Percentiles rank a stretch among this genome's conserved stretches.
Evolutionary conservation across 2,329 filamentous ascomycete genomes (phyloP).

Genomic region (Penicillium sp.): DNA sequence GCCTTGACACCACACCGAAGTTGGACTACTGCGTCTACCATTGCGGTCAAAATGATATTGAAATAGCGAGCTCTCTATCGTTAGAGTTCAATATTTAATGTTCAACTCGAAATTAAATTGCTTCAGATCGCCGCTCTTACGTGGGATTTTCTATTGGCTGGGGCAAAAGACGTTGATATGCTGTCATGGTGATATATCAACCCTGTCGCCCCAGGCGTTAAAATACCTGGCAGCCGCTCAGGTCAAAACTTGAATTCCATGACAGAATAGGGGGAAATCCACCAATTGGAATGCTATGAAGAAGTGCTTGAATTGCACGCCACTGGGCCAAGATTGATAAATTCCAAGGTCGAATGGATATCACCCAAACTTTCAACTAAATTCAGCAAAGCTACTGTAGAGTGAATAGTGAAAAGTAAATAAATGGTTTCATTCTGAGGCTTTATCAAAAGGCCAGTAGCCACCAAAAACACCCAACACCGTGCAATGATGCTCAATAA

Average conservation of each 20-base stretch:
- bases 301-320: background rate
- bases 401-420: background rate
- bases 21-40: conserved; percentile 55
- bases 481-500: conserved; percentile 2
- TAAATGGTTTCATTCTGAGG: conserved; percentile 3
- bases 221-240: background rate
- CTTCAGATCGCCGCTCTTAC: background rate
- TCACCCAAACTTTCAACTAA: background rate
- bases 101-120: background rate
- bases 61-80: background rate
- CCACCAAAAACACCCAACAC: conserved; percentile 2
- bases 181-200: conserved; percentile 13
- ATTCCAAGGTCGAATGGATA: background rate
- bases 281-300: background rate
- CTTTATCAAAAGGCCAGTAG: background rate
- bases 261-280: background rate
- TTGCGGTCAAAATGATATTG: conserved; percentile 23
- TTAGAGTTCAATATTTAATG: background rate
- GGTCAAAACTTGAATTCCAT: background rate
- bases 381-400: background rate
- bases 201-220: background rate
- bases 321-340: background rate
- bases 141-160: background rate
- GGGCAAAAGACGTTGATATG: background rate
- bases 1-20: conserved; percentile 56